phyloP scores from a whole-genome alignment of 371 early-diverging fungal genomes.

The Rhizomucor pusillus region DNA sequence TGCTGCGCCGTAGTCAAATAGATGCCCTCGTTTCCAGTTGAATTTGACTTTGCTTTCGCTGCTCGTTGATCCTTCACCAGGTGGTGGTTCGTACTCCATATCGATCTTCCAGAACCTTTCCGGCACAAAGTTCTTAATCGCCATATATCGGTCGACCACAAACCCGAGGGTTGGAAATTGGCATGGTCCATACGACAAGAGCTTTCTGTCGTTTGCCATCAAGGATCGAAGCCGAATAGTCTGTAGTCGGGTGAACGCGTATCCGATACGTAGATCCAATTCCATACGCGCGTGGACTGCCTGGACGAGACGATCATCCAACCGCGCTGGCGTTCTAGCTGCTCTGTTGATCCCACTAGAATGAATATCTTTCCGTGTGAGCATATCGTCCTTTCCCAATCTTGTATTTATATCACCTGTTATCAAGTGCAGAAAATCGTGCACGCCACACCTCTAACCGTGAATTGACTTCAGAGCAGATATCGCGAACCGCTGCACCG shows the following conservation, averaged over 20 bases:
- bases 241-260: slow-evolving; percentile 96
- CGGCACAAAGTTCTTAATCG: slow-evolving; percentile 79
- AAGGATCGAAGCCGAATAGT: slow-evolving; percentile 65
- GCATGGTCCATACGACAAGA: slow-evolving; percentile 97
- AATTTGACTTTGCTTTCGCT: slow-evolving; percentile 54
- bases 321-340: slow-evolving; percentile 63
- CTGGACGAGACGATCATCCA: slow-evolving; percentile 77
- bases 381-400: not conserved
- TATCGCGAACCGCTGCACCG: slow-evolving; percentile 80
- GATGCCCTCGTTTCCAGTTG: slow-evolving; percentile 68
- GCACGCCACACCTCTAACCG: slow-evolving; percentile 73
- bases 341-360: slow-evolving; percentile 79
- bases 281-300: slow-evolving; percentile 94
- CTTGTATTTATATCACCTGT: slow-evolving; percentile 32
- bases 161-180: slow-evolving; percentile 99
- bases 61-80: slow-evolving; percentile 1
- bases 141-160: slow-evolving; percentile 91
- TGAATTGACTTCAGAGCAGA: slow-evolving; percentile 67
- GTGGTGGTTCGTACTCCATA: slow-evolving; percentile 46
- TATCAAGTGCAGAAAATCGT: slow-evolving; percentile 78
- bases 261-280: slow-evolving; percentile 97
- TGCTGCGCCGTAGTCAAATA: slow-evolving; percentile 79
- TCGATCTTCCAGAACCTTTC: slow-evolving; percentile 94
- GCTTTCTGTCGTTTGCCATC: slow-evolving; percentile 47
- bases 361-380: not conserved